Conservation (phyloP, 2,329 filamentous ascomycete genomes). For the Fusarium poae region DNA sequence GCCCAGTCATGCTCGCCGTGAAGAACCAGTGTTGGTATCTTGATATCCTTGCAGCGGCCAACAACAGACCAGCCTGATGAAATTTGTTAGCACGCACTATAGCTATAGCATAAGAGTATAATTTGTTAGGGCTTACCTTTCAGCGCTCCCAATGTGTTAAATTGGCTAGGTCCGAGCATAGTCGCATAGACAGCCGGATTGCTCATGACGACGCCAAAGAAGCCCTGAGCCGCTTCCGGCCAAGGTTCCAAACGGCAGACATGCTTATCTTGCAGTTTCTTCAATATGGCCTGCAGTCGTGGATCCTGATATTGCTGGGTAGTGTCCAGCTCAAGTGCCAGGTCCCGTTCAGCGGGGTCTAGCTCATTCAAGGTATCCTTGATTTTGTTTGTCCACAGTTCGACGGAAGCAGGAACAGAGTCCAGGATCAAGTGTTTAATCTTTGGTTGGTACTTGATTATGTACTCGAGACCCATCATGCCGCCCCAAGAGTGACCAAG, state of each 20-base stretch:
- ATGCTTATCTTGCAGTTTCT: constrained; percentile 13
- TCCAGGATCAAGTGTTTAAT: constrained; percentile 9
- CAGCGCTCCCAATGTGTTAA: constrained; percentile 3
- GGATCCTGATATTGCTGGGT: constrained; percentile 10
- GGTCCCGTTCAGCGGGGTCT: constrained; percentile 2
- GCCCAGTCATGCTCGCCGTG: constrained; percentile 18
- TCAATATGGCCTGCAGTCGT: constrained; percentile 7
- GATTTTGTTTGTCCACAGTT: constrained; percentile 12
- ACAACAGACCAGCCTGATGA: constrained; percentile 10
- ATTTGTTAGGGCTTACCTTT: constrained; percentile 1
- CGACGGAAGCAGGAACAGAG: constrained; percentile 11
- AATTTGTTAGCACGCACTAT: neutral
- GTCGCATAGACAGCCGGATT: constrained; percentile 12
- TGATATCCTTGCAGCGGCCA: constrained; percentile 11
- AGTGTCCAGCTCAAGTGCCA: constrained; percentile 1
- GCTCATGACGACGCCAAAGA: constrained; percentile 5
- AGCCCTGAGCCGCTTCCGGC: constrained; percentile 4
- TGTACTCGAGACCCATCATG: constrained; percentile 10
- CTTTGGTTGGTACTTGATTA: constrained; percentile 11
- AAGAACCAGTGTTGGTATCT: constrained; percentile 5
- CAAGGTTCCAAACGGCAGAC: constrained; percentile 13
- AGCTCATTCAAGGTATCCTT: constrained; percentile 15
- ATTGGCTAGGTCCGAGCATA: constrained; percentile 14
- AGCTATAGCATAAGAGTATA: neutral
- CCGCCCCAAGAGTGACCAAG: constrained; percentile 15